These are phyloP conservation scores for Fusarium camptoceras DNA, from an alignment of 2,329 filamentous ascomycete species.

Conservation along the genomic window DNA sequence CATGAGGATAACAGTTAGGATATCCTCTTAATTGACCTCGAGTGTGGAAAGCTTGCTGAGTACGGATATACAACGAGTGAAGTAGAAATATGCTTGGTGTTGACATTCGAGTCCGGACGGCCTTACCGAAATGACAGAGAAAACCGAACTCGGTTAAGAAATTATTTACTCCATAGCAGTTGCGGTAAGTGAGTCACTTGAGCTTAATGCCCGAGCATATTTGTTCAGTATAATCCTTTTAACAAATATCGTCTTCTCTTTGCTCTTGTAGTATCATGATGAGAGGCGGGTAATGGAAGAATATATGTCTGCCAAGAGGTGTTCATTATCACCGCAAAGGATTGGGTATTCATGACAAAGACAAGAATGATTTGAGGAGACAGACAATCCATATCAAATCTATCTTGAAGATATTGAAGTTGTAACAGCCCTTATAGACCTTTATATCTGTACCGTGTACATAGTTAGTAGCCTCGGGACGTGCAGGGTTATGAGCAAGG, in stretches of 20 bases:
- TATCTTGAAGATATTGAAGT: background rate
- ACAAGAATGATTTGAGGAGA: background rate
- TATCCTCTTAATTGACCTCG: no score
- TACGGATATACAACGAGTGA: background rate
- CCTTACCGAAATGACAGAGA: background rate
- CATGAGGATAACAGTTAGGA: background rate
- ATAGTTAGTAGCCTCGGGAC: background rate
- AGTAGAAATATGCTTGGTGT: background rate
- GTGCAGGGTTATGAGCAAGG: slow-evolving; percentile 13
- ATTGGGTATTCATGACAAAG: no score
- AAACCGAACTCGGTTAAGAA: background rate
- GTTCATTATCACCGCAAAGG: background rate
- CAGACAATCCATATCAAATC: background rate
- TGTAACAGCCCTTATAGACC: background rate
- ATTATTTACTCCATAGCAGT: background rate
- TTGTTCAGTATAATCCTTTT: background rate
- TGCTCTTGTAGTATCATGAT: background rate
- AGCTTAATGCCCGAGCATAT: background rate
- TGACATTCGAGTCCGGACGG: background rate
- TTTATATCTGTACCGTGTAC: background rate
- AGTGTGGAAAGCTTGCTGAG: background rate
- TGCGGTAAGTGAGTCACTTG: background rate
- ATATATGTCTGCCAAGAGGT: background rate
- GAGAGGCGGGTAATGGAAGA: background rate
- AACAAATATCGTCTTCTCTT: background rate